Evolutionary conservation across 805 yeast genomes (phyloP).

Genomic region (Pichia kluyveri): DNA sequence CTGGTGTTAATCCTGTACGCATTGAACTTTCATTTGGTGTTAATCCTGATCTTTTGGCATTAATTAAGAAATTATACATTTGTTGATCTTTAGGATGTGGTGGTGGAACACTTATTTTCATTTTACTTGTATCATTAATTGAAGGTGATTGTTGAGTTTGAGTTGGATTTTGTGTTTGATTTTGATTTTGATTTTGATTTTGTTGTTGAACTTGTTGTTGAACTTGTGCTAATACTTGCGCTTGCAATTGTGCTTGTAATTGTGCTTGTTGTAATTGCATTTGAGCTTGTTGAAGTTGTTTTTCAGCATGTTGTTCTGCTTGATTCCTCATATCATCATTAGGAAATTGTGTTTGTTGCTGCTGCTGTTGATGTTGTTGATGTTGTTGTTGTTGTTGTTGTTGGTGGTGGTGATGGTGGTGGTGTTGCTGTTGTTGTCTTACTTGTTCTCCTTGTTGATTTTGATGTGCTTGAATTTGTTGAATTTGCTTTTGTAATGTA

Average conservation of each 20-base stretch:
- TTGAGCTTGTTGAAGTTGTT: not conserved
- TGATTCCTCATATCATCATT: not conserved
- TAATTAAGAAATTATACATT: constrained; percentile 16
- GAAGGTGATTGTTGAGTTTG: not conserved
- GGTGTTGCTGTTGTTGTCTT: not conserved
- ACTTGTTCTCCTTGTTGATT: not conserved
- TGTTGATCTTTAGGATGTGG: constrained; percentile 17
- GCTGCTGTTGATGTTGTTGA: not conserved
- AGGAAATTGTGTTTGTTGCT: no score
- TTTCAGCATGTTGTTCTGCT: not conserved
- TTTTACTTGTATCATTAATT: constrained; percentile 14
- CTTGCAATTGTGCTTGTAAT: not conserved
- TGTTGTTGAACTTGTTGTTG: not conserved
- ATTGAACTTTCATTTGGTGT: constrained; percentile 71
- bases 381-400: no score
- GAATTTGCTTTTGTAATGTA: constrained; percentile 1
- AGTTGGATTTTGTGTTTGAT: not conserved
- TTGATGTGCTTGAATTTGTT: constrained; percentile 3
- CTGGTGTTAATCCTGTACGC: constrained; percentile 68
- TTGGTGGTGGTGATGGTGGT: no score
- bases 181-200: not conserved
- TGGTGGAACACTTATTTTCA: constrained; percentile 12
- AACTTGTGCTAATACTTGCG: not conserved
- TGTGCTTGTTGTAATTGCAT: not conserved
- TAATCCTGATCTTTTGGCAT: constrained; percentile 44